Conservation (phyloP, 371 early-diverging fungal species). For the Apophysomyces elegans region DNA sequence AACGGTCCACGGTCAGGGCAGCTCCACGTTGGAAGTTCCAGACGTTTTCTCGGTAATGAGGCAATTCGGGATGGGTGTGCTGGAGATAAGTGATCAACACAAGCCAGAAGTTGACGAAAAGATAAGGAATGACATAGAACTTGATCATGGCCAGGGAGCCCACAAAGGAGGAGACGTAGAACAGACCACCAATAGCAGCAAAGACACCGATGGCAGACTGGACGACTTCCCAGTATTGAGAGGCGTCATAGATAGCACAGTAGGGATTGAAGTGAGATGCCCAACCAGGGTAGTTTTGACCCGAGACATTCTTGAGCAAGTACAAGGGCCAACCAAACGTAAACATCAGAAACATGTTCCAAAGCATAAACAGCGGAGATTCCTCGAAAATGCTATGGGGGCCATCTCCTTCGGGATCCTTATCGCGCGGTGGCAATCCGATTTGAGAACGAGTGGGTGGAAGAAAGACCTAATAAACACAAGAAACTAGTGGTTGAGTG, state of each 20-base stretch:
- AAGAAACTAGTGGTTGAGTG: neutral
- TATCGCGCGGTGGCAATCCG: conserved; percentile 44
- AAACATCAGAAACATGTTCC: conserved; percentile 66
- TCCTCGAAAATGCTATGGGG: conserved; percentile 59
- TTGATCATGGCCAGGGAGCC: conserved; percentile 66
- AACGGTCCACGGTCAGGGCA: conserved; percentile 79
- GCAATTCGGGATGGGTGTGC: conserved; percentile 80
- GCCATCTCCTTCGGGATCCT: conserved; percentile 47
- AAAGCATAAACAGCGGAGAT: conserved; percentile 66
- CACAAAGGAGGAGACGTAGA: conserved; percentile 50
- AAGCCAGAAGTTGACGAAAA: conserved; percentile 83
- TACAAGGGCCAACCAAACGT: conserved; percentile 87
- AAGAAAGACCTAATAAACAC: conserved; percentile 68
- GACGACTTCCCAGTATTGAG: conserved; percentile 65
- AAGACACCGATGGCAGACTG: conserved; percentile 76
- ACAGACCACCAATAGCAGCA: conserved; percentile 56
- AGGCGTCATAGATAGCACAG: conserved; percentile 77
- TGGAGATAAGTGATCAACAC: conserved; percentile 89
- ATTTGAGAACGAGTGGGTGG: conserved; percentile 67
- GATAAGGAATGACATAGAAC: conserved; percentile 85
- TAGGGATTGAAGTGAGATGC: conserved; percentile 83
- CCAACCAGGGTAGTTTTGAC: conserved; percentile 71
- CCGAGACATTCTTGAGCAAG: conserved; percentile 71
- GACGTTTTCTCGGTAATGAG: conserved; percentile 77
- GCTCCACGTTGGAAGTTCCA: conserved; percentile 91